These are phyloP conservation scores for Calycina marina DNA, from an alignment of 2,329 filamentous ascomycete genomes.

Conservation along the genomic window DNA sequence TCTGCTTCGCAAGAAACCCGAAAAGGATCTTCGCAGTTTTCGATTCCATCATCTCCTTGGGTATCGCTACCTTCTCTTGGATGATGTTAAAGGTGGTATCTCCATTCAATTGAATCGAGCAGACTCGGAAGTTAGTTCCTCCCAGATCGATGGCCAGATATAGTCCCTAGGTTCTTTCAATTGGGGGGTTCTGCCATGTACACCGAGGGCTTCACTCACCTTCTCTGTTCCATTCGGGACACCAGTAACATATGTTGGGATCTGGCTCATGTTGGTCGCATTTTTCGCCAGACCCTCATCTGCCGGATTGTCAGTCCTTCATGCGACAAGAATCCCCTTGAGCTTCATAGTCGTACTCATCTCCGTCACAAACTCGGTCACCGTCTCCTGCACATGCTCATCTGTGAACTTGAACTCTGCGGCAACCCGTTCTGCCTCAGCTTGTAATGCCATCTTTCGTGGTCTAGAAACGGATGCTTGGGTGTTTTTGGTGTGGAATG, in stretches of 20 bases:
- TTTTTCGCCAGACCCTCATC: constrained; percentile 70
- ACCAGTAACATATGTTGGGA: constrained; percentile 89
- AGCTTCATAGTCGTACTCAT: constrained; percentile 57
- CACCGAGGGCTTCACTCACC: constrained; percentile 32
- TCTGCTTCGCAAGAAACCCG: constrained; percentile 81
- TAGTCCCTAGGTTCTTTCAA: constrained; percentile 42
- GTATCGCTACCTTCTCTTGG: constrained; percentile 84
- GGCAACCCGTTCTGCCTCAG: constrained; percentile 67
- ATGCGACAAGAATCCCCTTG: neutral
- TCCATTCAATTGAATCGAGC: constrained; percentile 84
- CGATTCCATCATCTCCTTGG: constrained; percentile 77
- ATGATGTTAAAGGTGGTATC: constrained; percentile 91
- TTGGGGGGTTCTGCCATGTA: neutral
- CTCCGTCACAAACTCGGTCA: constrained; percentile 73
- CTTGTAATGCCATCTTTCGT: constrained; percentile 45
- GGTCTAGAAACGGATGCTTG: constrained; percentile 37
- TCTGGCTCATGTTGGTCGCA: constrained; percentile 77
- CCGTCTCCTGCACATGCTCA: constrained; percentile 63
- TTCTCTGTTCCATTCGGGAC: constrained; percentile 97
- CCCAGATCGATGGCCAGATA: constrained; percentile 97
- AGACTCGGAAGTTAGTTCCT: constrained; percentile 96
- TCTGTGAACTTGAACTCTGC: constrained; percentile 75
- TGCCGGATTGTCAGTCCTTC: constrained; percentile 25
- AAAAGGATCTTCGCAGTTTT: constrained; percentile 80
- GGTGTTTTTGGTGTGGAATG: constrained; percentile 34